Conservation (phyloP, 495 filamentous ascomycete genomes). For the Penicillium flavigenum region DNA sequence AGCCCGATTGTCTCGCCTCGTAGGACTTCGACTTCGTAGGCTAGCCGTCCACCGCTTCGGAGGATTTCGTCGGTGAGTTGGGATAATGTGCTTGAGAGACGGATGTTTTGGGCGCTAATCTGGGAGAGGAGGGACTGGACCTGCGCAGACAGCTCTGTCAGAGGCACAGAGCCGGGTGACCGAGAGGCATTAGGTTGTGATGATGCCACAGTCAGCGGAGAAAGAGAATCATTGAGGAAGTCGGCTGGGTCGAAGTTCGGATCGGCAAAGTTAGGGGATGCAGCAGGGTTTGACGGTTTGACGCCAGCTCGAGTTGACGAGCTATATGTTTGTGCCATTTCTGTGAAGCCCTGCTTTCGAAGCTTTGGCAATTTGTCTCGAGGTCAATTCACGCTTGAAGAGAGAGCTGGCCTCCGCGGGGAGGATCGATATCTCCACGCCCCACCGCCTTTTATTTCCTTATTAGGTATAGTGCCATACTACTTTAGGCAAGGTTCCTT, state of each 20-base stretch:
- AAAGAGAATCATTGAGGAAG: constrained; percentile 77
- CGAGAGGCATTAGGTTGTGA: constrained; percentile 43
- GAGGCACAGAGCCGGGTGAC: constrained; percentile 53
- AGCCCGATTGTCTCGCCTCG: constrained; percentile 79
- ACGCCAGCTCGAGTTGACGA: constrained; percentile 16
- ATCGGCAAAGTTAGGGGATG: constrained; percentile 63
- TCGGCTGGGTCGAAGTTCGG: constrained; percentile 75
- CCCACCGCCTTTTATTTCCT: constrained; percentile 10
- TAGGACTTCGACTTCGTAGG: constrained; percentile 92
- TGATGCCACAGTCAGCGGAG: constrained; percentile 49
- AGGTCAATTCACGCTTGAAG: neutral
- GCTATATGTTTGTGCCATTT: constrained; percentile 25
- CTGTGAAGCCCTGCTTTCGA: neutral
- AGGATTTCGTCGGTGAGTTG: constrained; percentile 93
- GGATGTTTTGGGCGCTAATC: constrained; percentile 80
- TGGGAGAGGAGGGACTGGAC: constrained; percentile 82
- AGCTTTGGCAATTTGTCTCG: neutral
- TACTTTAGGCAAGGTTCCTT: neutral
- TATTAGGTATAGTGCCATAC: neutral
- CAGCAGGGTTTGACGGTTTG: constrained; percentile 38
- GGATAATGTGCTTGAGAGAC: constrained; percentile 79
- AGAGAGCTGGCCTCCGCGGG: constrained; percentile 15
- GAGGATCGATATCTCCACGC: constrained; percentile 10
- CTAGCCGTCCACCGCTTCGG: constrained; percentile 76
- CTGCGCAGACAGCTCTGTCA: constrained; percentile 75